A percentile compares a stretch with the other conserved stretches of the same genome.
phyloP scores from a whole-genome alignment of 129 eudicot genomes.

The Arctium minus region DNA sequence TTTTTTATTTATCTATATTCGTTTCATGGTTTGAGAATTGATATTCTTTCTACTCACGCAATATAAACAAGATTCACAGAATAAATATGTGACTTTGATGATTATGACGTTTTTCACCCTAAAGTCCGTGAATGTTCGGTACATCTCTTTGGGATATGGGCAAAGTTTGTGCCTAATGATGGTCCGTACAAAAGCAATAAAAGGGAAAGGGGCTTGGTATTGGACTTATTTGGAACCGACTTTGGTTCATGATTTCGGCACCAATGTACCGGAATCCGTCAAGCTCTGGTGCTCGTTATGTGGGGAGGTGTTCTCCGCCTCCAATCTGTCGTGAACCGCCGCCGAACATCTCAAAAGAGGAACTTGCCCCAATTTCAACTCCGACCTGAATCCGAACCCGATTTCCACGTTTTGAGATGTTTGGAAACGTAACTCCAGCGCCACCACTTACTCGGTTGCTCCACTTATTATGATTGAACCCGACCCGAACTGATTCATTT shows the following conservation, averaged over 20 bases:
- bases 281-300: slow-evolving; percentile 76
- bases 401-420: slow-evolving; percentile 35
- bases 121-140: slow-evolving; percentile 77
- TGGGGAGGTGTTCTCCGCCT: slow-evolving; percentile 76
- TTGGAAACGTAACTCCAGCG: slow-evolving; percentile 46
- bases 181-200: slow-evolving; percentile 80
- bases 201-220: slow-evolving; percentile 98
- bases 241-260: slow-evolving; percentile 50
- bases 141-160: slow-evolving; percentile 89
- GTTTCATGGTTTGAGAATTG: too few species aligned
- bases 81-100: not conserved
- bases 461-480: slow-evolving; percentile 57
- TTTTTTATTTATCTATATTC: too few species aligned
- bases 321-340: slow-evolving; percentile 90
- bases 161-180: slow-evolving; percentile 75
- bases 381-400: slow-evolving; percentile 31
- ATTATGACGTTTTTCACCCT: not conserved
- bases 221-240: slow-evolving; percentile 88
- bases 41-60: not conserved
- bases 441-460: slow-evolving; percentile 24
- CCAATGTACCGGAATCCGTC: slow-evolving; percentile 61
- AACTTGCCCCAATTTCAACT: slow-evolving; percentile 66
- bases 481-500: slow-evolving; percentile 21
- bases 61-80: not conserved
- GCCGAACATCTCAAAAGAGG: slow-evolving; percentile 91